These are phyloP conservation scores for Aspergillus sp. DNA, from an alignment of 2,329 filamentous ascomycete genomes.

Conservation along the genomic window DNA sequence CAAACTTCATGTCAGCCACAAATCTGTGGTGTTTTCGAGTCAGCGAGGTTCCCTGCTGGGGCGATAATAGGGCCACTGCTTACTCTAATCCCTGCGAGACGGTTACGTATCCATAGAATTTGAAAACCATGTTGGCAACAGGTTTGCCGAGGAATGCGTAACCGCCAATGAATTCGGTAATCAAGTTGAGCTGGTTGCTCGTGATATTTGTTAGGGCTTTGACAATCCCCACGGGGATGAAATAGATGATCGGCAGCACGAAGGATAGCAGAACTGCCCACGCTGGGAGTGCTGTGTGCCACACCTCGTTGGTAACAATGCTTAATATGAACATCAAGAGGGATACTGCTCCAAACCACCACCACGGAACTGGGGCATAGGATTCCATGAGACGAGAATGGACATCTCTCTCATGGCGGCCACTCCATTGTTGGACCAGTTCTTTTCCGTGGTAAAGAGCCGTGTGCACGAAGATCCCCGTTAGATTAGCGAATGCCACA, in stretches of 20 bases:
- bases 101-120: slow-evolving; percentile 69
- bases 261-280: slow-evolving; percentile 49
- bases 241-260: slow-evolving; percentile 47
- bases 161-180: slow-evolving; percentile 51
- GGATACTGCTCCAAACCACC: slow-evolving; percentile 46
- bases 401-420: slow-evolving; percentile 38
- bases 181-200: slow-evolving; percentile 49
- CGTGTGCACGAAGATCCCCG: slow-evolving; percentile 51
- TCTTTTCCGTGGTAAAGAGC: slow-evolving; percentile 40
- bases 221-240: slow-evolving; percentile 50
- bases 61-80: slow-evolving; percentile 6
- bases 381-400: slow-evolving; percentile 45
- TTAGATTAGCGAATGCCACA: slow-evolving; percentile 66
- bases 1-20: slow-evolving; percentile 65
- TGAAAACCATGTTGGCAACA: slow-evolving; percentile 62
- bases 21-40: slow-evolving; percentile 47
- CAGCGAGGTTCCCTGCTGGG: background rate
- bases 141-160: slow-evolving; percentile 49
- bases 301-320: slow-evolving; percentile 42
- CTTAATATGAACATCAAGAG: slow-evolving; percentile 38
- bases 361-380: slow-evolving; percentile 46
- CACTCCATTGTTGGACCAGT: slow-evolving; percentile 36
- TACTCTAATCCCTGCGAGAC: slow-evolving; percentile 61
- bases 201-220: slow-evolving; percentile 51
- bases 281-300: slow-evolving; percentile 46